These are phyloP conservation scores for Naganishia kalamii DNA, from an alignment of 768 basidiomycete species.

Conservation along the genomic window DNA sequence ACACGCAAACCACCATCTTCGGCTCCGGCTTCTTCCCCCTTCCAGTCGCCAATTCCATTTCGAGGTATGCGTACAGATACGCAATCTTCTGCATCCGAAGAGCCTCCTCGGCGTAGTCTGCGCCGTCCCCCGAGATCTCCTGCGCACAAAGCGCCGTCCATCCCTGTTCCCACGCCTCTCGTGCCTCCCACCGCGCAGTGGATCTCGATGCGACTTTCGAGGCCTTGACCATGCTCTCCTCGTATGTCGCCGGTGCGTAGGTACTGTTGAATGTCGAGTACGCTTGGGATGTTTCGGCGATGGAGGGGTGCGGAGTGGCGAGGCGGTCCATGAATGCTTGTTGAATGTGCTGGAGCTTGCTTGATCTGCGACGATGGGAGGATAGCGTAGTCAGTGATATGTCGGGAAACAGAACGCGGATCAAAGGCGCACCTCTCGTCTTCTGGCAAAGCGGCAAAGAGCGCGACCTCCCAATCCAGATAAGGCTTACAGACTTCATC, in stretches of 20 bases:
- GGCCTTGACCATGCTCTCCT: conserved; percentile 65
- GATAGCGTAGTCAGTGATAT: not conserved
- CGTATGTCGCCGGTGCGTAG: conserved; percentile 69
- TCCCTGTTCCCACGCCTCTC: conserved; percentile 58
- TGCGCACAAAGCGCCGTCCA: conserved; percentile 35
- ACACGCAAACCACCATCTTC: conserved; percentile 11
- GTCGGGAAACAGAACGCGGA: not conserved
- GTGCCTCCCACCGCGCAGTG: conserved; percentile 57
- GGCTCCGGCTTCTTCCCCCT: conserved; percentile 17
- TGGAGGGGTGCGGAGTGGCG: conserved; percentile 17
- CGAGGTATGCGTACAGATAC: conserved; percentile 20
- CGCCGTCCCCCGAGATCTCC: conserved; percentile 1
- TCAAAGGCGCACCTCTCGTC: not conserved
- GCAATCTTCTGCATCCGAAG: conserved; percentile 12
- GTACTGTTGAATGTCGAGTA: conserved; percentile 86
- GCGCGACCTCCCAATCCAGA: conserved; percentile 20
- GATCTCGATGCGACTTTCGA: conserved; percentile 64
- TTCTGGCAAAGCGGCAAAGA: not conserved
- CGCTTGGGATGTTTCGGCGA: conserved; percentile 68
- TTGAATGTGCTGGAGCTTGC: not conserved
- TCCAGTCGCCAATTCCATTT: conserved; percentile 5
- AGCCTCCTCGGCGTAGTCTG: not conserved
- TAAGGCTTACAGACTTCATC: conserved; percentile 16
- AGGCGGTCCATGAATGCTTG: not conserved
- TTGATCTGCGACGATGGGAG: conserved; percentile 17